Percentiles rank a stretch among this genome's conserved stretches.
These are phyloP conservation scores for Kazachstania psychrophila DNA, from an alignment of 805 yeast species.

Conservation along the genomic window DNA sequence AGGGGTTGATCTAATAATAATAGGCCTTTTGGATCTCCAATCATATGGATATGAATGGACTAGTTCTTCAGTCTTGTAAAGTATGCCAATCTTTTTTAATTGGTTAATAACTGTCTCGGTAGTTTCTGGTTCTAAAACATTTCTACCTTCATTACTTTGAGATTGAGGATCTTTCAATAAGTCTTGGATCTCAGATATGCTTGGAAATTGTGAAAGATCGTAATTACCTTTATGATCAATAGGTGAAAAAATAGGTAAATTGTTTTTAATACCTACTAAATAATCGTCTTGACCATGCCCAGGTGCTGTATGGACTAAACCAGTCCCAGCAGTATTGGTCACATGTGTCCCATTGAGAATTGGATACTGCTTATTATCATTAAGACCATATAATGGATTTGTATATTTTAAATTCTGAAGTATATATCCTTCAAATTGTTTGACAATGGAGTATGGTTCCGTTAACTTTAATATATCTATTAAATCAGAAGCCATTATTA, in stretches of 20 bases:
- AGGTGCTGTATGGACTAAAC: constrained; percentile 94
- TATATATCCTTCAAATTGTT: constrained; percentile 34
- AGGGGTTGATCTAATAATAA: constrained; percentile 89
- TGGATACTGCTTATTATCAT: constrained; percentile 36
- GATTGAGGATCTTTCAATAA: constrained; percentile 11
- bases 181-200: constrained; percentile 4
- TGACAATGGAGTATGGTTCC: constrained; percentile 16
- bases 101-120: constrained; percentile 37
- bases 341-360: constrained; percentile 77
- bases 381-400: constrained; percentile 49
- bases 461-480: constrained; percentile 29
- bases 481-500: constrained; percentile 52
- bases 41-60: constrained; percentile 90
- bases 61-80: constrained; percentile 43
- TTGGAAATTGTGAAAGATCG: constrained; percentile 37
- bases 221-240: constrained; percentile 72
- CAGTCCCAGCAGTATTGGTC: constrained; percentile 76
- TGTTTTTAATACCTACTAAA: constrained; percentile 49
- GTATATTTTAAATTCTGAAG: constrained; percentile 39
- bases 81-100: constrained; percentile 35
- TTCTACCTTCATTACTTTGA: constrained; percentile 33
- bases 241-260: constrained; percentile 58
- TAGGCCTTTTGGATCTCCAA: constrained; percentile 94
- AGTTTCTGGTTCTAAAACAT: constrained; percentile 53
- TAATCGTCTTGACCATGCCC: constrained; percentile 97